Conservation (phyloP, 306 rosid species). For the Erythrophleum fordii region DNA sequence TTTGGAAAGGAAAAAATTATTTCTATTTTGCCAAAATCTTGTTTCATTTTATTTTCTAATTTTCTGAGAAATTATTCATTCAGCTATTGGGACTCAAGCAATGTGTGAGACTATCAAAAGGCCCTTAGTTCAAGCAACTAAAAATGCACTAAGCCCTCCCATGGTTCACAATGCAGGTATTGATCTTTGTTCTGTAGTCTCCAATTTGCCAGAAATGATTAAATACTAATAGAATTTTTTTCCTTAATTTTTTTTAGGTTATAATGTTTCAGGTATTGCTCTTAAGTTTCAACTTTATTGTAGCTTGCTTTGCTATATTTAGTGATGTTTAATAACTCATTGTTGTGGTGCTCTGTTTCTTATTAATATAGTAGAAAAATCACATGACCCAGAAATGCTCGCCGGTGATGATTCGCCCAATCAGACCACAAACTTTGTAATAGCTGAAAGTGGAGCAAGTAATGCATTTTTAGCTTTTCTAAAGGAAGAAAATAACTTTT, state of each 20-base stretch:
- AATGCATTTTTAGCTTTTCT: not conserved
- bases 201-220: not conserved
- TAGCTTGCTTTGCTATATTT: too few species aligned
- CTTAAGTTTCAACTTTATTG: too few species aligned
- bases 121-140: not conserved
- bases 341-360: too few species aligned
- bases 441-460: not conserved
- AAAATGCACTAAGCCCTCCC: not conserved
- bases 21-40: not conserved
- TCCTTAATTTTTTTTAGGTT: not conserved
- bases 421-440: too few species aligned
- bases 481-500: not conserved
- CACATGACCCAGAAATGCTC: too few species aligned
- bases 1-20: not conserved
- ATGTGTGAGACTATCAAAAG: not conserved
- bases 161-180: not conserved
- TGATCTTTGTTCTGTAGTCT: not conserved
- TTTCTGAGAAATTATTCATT: not conserved
- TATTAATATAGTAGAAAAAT: too few species aligned
- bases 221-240: not conserved
- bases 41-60: not conserved
- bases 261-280: too few species aligned
- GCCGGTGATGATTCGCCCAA: too few species aligned
- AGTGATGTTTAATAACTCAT: too few species aligned
- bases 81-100: not conserved